phyloP scores from a whole-genome alignment of 768 basidiomycete species.

The Leccinum rimulosum region DNA sequence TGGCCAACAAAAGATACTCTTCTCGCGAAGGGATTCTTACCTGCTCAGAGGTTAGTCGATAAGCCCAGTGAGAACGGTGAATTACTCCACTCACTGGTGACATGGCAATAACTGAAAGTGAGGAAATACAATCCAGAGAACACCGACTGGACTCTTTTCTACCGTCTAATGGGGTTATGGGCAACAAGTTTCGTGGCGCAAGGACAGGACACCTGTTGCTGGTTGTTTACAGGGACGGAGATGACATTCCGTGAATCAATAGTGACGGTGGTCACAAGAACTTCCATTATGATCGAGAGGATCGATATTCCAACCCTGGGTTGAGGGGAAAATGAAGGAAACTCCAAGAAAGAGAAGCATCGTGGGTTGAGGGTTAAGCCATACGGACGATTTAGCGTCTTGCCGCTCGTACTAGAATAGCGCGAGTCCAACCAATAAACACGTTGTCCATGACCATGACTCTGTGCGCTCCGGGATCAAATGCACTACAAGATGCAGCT shows the following conservation, averaged over 20 bases:
- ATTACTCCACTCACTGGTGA: conserved; percentile 28
- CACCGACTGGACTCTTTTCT: conserved; percentile 25
- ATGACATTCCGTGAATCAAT: conserved; percentile 7
- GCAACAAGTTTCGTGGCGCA: conserved; percentile 23
- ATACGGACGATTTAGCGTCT: conserved; percentile 11
- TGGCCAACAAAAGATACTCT: conserved; percentile 62
- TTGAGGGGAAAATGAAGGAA: conserved; percentile 22
- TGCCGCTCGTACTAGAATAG: conserved; percentile 4
- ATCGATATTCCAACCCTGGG: conserved; percentile 26
- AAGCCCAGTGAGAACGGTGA: not conserved
- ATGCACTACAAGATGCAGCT: not conserved
- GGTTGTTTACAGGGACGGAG: conserved; percentile 15
- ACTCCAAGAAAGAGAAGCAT: conserved; percentile 15
- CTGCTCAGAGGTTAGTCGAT: conserved; percentile 14
- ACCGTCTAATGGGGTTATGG: conserved; percentile 29
- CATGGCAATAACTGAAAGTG: conserved; percentile 17
- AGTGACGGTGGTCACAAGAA: conserved; percentile 2
- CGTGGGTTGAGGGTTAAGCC: conserved; percentile 29
- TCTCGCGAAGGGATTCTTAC: conserved; percentile 34
- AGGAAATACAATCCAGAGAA: conserved; percentile 6
- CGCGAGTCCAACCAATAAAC: conserved; percentile 1
- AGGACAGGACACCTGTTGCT: conserved; percentile 9
- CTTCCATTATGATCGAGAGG: conserved; percentile 6
- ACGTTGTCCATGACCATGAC: conserved; percentile 1
- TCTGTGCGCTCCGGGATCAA: not conserved